Percentiles rank a stretch among this genome's conserved stretches.
Conservation (phyloP, 768 basidiomycete genomes). For the Thelephora aurantiotincta region DNA sequence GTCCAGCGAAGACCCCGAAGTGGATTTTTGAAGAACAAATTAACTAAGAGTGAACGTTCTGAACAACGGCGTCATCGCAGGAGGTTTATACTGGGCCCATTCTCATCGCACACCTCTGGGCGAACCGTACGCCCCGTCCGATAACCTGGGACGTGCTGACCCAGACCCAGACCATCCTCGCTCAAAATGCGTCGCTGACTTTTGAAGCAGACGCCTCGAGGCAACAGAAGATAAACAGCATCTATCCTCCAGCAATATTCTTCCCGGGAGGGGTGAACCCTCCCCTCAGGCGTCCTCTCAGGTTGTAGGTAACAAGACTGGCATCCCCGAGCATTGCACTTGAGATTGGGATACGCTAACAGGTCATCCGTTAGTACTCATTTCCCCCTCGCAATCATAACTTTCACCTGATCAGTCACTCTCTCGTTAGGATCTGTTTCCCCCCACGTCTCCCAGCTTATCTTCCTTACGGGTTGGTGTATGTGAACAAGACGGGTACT, state of each 20-base stretch:
- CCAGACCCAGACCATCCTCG: not conserved
- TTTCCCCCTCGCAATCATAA: too few species aligned
- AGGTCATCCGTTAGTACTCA: too few species aligned
- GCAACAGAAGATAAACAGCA: not conserved
- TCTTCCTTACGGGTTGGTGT: constrained; percentile 15
- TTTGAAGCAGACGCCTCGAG: not conserved
- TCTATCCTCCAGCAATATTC: not conserved
- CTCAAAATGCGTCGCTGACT: not conserved
- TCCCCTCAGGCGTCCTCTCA: not conserved
- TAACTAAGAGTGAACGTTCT: not conserved
- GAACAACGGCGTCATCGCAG: not conserved
- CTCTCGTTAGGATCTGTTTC: constrained; percentile 12
- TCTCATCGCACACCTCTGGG: not conserved
- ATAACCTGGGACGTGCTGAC: not conserved
- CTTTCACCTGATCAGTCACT: not conserved
- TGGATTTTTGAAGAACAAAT: not conserved
- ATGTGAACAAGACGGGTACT: constrained; percentile 16
- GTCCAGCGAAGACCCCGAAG: not conserved
- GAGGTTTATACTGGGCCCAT: not conserved
- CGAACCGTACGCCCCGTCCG: not conserved
- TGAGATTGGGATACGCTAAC: not conserved
- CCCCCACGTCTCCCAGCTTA: constrained; percentile 15
- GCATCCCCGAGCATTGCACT: not conserved
- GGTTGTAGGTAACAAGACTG: not conserved
- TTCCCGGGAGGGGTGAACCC: too few species aligned